phyloP scores from a whole-genome alignment of 345 rosid genomes.

The Bretschneidera sinensis region DNA sequence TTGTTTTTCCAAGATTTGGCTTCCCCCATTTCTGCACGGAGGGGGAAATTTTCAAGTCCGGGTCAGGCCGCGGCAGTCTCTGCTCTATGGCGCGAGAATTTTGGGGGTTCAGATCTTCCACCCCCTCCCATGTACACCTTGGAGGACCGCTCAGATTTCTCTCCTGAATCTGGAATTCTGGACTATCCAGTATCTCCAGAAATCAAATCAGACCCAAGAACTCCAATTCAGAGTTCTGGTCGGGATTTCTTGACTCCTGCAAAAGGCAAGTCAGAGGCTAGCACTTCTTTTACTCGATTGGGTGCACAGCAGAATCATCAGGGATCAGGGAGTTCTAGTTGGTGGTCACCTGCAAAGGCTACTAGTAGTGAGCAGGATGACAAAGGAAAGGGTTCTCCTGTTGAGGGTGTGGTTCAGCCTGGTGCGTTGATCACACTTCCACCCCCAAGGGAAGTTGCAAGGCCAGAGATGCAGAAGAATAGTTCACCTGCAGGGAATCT shows the following conservation, averaged over 20 bases:
- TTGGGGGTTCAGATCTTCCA: conserved; percentile 84
- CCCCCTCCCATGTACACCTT: conserved; percentile 89
- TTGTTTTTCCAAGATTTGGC: conserved; percentile 85
- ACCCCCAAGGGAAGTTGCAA: conserved; percentile 90
- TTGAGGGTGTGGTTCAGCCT: conserved; percentile 83
- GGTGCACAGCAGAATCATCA: conserved; percentile 62
- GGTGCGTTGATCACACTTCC: conserved; percentile 86
- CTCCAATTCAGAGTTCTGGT: conserved; percentile 47
- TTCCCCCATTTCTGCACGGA: conserved; percentile 69
- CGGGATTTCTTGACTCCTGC: conserved; percentile 50
- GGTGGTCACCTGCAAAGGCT: conserved; percentile 75
- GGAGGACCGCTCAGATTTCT: conserved; percentile 85
- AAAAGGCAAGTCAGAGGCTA: conserved; percentile 54
- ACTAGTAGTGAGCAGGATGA: conserved; percentile 67
- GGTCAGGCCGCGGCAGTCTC: conserved; percentile 95
- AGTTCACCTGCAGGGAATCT: conserved; percentile 63
- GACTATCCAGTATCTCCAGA: conserved; percentile 78
- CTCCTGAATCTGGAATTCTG: conserved; percentile 79
- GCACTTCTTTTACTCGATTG: conserved; percentile 54
- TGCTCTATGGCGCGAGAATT: conserved; percentile 94
- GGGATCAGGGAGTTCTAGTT: conserved; percentile 46
- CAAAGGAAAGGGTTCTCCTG: conserved; percentile 86
- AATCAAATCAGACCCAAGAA: conserved; percentile 52
- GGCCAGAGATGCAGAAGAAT: conserved; percentile 81
- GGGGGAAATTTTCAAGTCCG: conserved; percentile 74